Evolutionary conservation across 306 rosid species (phyloP), one percentile per base, ranked within the genome.

Genomic region (Amphicarpaea edgeworthii): DNA sequence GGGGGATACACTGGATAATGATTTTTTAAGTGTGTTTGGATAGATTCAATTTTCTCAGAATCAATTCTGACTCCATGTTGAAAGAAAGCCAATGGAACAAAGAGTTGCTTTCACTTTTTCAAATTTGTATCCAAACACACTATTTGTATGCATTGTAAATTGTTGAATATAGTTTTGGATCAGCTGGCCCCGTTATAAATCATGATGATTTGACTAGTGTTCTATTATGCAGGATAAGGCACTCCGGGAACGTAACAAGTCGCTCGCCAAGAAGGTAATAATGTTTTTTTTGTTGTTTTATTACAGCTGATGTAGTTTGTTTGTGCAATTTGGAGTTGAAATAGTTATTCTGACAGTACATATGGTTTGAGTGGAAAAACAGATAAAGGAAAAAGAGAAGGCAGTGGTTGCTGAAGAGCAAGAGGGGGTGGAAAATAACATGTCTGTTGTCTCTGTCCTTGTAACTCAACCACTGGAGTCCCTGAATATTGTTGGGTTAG

Each of bases 381-480:
- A 92, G 96, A 87, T 90, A 16, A 95, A 86, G 72, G 92, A 90
- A 82, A 90, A 82, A 79, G 93, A 95, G 83, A 92, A 84, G 77
- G 79, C 26, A 3, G 2, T 63, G 55, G 70, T 79, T 37, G 82
- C 80, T 73, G 62, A 82, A 67, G 83, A 83, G 72, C 77, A 53
- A 55, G 34, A 5, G 68, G 82, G 77, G 19, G 59, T 72, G 71
- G 90, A 85, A 74, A 80, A 71, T 42, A 72, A 32, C 62, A 10
- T 73, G 64, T 77, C 79, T 41, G 46, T 46, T 11, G 40, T 70
- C 63, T 73, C 79, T 34, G 15, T 49, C 57, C 68, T 85, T 23
- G 65, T 77, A 53, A 73, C 83, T 32, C 90, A 75, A 76, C 73
- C 81, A n/a, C 49, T 79, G 69, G 91, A 81, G 63, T 47, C 88